These are phyloP conservation scores for Yamadazyma trypodendri DNA, from an alignment of 1,139 yeast genomes.

Conservation along the genomic window DNA sequence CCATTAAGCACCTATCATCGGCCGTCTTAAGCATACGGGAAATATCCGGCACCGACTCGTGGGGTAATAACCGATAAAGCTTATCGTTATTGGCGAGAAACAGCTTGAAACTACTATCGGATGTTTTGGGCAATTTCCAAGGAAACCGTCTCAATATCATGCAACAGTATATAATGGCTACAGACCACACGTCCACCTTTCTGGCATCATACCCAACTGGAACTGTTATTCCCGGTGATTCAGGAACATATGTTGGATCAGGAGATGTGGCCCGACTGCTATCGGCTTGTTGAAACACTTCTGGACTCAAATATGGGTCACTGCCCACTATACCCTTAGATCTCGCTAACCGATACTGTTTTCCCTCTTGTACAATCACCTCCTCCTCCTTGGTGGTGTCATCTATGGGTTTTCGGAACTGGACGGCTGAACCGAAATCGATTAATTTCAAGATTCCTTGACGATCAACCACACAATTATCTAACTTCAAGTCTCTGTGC, in stretches of 20 bases:
- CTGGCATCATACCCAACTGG: constrained; percentile 74
- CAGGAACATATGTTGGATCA: not conserved
- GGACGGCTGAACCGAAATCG: constrained; percentile 78
- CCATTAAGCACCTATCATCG: constrained; percentile 27
- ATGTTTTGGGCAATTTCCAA: constrained; percentile 68
- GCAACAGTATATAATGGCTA: constrained; percentile 86
- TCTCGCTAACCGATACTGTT: constrained; percentile 29
- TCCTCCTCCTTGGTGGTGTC: constrained; percentile 22
- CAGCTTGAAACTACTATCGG: constrained; percentile 54
- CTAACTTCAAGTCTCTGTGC: constrained; percentile 74
- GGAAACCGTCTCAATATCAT: constrained; percentile 89
- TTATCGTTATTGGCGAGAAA: constrained; percentile 25
- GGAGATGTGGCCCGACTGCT: constrained; percentile 8
- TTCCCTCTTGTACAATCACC: constrained; percentile 15
- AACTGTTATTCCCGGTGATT: not conserved
- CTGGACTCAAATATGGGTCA: constrained; percentile 81
- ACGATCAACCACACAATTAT: constrained; percentile 68
- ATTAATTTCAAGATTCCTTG: constrained; percentile 67
- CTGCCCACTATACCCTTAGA: constrained; percentile 78
- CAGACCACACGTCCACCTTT: constrained; percentile 74
- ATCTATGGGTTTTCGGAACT: constrained; percentile 39
- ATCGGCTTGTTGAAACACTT: constrained; percentile 44
- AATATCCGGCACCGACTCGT: constrained; percentile 30
- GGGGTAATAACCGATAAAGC: constrained; percentile 38
- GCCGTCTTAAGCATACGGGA: constrained; percentile 35